Conservation (phyloP, 1,284 basidiomycete species). For the Bjerkandera adusta region DNA sequence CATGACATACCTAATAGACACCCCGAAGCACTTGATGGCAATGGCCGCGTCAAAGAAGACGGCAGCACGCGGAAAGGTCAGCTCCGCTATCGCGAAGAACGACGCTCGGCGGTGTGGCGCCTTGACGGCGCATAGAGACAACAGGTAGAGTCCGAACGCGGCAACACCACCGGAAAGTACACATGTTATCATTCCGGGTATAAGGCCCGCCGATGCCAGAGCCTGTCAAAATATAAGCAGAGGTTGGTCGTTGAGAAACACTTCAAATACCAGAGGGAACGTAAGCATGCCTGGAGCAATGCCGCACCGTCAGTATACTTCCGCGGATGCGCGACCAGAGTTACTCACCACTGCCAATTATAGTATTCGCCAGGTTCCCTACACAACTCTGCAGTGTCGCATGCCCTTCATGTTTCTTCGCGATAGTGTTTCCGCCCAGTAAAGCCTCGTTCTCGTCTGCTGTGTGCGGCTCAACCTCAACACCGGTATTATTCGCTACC, state of each 20-base stretch:
- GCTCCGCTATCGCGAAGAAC: conserved; percentile 83
- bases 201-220: conserved; percentile 81
- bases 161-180: conserved; percentile 81
- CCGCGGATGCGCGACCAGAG: too few relatives aligned
- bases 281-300: conserved; percentile 67
- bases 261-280: conserved; percentile 62
- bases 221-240: conserved; percentile 47
- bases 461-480: conserved; percentile 23
- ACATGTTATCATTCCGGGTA: conserved; percentile 88
- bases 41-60: conserved; percentile 93
- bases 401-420: conserved; percentile 53
- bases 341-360: conserved; percentile 80
- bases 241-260: neutral
- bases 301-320: neutral
- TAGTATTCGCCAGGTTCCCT: conserved; percentile 83
- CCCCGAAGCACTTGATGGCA: conserved; percentile 95
- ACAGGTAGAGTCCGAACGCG: conserved; percentile 87
- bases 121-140: conserved; percentile 84
- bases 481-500: conserved; percentile 33
- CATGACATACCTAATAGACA: conserved; percentile 77
- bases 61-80: conserved; percentile 84
- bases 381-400: conserved; percentile 65
- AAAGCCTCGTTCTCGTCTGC: conserved; percentile 44
- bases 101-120: conserved; percentile 77
- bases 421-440: conserved; percentile 41